Conservation (phyloP, 371 early-diverging fungal species). For the Zychaea mexicana region DNA sequence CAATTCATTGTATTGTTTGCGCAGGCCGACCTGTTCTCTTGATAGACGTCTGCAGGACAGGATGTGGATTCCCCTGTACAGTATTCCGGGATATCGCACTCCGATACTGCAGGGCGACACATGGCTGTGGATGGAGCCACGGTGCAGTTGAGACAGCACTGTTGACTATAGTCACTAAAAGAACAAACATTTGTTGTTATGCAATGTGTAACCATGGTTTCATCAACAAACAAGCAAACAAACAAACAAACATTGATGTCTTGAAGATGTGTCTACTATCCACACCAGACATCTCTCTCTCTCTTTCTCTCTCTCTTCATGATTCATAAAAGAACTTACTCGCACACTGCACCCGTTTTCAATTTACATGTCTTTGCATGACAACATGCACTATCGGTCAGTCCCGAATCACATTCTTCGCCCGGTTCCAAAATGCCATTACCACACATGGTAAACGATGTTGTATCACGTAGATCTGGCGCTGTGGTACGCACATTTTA, state of each 20-base stretch:
- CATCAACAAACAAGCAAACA: background rate
- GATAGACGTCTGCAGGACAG: conserved; percentile 76
- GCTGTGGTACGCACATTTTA: conserved; percentile 16
- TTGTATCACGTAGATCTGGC: conserved; percentile 32
- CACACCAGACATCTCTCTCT: background rate
- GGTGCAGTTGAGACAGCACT: conserved; percentile 82
- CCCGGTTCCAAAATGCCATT: conserved; percentile 90
- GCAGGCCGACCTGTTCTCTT: conserved; percentile 76
- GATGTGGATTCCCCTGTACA: conserved; percentile 76
- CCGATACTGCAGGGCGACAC: conserved; percentile 79
- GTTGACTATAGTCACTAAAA: conserved; percentile 77
- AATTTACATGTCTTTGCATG: conserved; percentile 78
- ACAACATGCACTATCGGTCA: conserved; percentile 80
- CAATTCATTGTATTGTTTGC: conserved; percentile 65
- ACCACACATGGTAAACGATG: conserved; percentile 78
- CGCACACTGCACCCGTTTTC: conserved; percentile 77
- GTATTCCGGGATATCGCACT: conserved; percentile 83
- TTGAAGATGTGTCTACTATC: background rate
- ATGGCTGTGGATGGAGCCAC: conserved; percentile 63
- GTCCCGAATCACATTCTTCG: conserved; percentile 96
- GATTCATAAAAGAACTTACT: conserved; percentile 32
- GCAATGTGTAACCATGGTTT: background rate
- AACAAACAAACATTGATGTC: background rate
- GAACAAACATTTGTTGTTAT: background rate
- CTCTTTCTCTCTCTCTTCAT: background rate